Evolutionary conservation across 805 yeast genomes (phyloP), one percentile per base, ranked within the genome.

Genomic region (Torulaspora maleeae): DNA sequence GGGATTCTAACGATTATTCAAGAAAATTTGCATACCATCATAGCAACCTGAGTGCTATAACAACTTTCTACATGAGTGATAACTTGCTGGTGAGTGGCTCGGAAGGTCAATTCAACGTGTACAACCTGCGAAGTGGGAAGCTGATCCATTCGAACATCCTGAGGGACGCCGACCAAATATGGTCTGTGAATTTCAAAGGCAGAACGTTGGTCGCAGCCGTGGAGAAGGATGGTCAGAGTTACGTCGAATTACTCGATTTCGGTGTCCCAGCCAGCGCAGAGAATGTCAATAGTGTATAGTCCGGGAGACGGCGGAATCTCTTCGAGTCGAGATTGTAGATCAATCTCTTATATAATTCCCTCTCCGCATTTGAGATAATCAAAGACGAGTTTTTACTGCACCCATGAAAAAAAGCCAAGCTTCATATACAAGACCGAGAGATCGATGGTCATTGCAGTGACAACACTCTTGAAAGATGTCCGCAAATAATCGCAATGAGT

Each of bases 171-270:
- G 95, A 93, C 8, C 83, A 86, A 30, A 88, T 91, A 28, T 93
- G 99, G 99, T 96, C 93, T 54, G 96, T 91, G 2, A 78, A 84
- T 56, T 87, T 89, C 58, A 95, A 88, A 59, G 79, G 81, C 52
- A 77, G 84, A 48, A 75, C 89, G 41, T 85, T 97, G 60, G 86
- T 91, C 30, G 91, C 95, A 16, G 98, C 99, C 0, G 93, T 90
- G 8, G 95, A 88, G 62, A 74, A 79, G 44, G 79, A 76, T 32
- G 77, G 77, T 8, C 75, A 74, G 50, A 87, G 96, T 2, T 83
- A 72, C 60, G 80, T 93, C 48, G 97, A 90, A 64, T 82, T 93
- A 24, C 68, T 89, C 39, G 96, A 89, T 61, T 91, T 87, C 67
- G 83, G 86, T 38, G 47, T 45, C 54, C 44, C 48, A 15, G 55